Evolutionary conservation across 495 filamentous ascomycete genomes (phyloP).

Genomic region (Polyplosphaeria fusca): DNA sequence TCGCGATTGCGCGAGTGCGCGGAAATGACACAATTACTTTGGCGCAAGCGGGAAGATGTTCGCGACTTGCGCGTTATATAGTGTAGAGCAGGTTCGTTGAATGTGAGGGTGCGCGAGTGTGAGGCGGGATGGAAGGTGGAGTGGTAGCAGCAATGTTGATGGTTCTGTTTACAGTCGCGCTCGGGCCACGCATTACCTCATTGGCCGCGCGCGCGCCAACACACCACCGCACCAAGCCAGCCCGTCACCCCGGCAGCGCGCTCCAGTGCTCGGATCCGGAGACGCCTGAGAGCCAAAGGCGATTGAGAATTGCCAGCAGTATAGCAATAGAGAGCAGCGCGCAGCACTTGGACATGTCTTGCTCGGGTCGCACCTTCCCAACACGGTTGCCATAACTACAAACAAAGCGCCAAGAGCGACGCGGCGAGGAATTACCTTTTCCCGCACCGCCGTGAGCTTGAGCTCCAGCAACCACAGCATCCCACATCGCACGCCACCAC

Average conservation of each 20-base stretch:
- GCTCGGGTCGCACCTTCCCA: no score
- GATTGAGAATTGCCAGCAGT: no score
- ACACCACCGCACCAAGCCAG: no score
- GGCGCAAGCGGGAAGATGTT: no score
- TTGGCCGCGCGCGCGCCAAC: slow-evolving; percentile 14
- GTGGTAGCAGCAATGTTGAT: not conserved
- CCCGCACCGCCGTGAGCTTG: slow-evolving; percentile 11
- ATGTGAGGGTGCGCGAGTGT: slow-evolving; percentile 2
- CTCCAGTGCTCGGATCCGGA: not conserved
- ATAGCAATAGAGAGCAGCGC: no score
- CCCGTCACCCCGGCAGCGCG: slow-evolving; percentile 26
- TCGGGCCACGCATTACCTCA: slow-evolving; percentile 13
- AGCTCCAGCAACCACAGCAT: slow-evolving; percentile 4
- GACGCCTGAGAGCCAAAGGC: not conserved
- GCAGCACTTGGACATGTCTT: no score
- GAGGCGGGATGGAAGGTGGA: slow-evolving; percentile 14
- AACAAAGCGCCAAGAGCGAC: not conserved
- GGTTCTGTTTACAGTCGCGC: slow-evolving; percentile 15
- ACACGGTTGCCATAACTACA: slow-evolving; percentile 19
- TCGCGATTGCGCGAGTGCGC: no score
- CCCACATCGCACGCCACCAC: not conserved
- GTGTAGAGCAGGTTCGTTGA: slow-evolving; percentile 6
- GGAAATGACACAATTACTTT: no score
- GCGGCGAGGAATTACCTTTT: not conserved
- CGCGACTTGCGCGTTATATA: slow-evolving; percentile 28